Percentiles rank a stretch among this genome's conserved stretches.
phyloP scores from a whole-genome alignment of 1,139 yeast species.

The Geotrichum australiense region DNA sequence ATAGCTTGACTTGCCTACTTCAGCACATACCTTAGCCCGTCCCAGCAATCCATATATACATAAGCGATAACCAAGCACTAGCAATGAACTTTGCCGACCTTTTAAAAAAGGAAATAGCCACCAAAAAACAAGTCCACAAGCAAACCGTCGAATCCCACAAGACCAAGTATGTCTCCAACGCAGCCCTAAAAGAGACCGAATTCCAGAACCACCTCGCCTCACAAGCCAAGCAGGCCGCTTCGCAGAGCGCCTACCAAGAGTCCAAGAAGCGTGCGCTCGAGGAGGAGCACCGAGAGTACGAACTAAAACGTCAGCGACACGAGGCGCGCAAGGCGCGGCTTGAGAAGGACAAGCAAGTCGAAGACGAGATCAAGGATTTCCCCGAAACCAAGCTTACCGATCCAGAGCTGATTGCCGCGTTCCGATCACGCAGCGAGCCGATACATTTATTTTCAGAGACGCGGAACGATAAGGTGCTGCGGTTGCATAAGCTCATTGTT shows the following conservation, averaged over 20 bases:
- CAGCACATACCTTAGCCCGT: no score
- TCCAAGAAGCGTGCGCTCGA: constrained; percentile 29
- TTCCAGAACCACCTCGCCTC: constrained; percentile 23
- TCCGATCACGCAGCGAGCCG: constrained; percentile 40
- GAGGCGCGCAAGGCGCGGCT: constrained; percentile 13
- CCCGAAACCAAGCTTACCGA: constrained; percentile 32
- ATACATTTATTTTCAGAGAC: constrained; percentile 46
- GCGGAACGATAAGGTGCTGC: constrained; percentile 21
- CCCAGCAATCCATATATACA: no score
- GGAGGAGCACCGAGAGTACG: constrained; percentile 27
- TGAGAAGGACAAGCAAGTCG: constrained; percentile 17
- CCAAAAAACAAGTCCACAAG: constrained; percentile 24
- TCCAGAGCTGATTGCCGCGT: constrained; percentile 42
- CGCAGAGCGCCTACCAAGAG: background rate
- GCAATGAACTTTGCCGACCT: constrained; percentile 32
- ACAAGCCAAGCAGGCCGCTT: constrained; percentile 17
- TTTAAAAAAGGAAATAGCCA: constrained; percentile 31
- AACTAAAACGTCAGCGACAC: constrained; percentile 23
- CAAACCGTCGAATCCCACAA: constrained; percentile 1
- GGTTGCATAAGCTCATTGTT: constrained; percentile 22
- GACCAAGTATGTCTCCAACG: constrained; percentile 1
- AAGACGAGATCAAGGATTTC: constrained; percentile 17
- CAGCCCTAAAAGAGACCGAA: constrained; percentile 13
- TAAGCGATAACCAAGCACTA: no score
- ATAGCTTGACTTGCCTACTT: no score